Evolutionary conservation across 2,329 filamentous ascomycete genomes (phyloP).

Genomic region (Mollisia scopiformis): DNA sequence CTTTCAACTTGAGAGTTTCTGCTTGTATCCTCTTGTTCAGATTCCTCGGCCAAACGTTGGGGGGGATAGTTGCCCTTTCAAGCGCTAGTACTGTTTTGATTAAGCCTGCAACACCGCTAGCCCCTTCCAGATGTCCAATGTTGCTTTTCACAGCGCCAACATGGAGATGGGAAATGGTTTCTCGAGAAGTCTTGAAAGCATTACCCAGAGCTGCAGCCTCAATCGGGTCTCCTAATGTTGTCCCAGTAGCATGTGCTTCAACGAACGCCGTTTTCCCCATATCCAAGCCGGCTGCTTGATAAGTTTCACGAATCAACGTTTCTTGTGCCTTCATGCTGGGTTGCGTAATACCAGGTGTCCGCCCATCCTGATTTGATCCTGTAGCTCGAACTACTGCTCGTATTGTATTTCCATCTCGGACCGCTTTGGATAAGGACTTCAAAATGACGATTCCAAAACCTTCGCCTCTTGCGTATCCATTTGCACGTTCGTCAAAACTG

Average conservation of each 20-base stretch:
- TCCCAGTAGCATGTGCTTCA: constrained; percentile 28
- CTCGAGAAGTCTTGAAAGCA: background rate
- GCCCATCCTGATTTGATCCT: constrained; percentile 48
- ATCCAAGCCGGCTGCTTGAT: constrained; percentile 10
- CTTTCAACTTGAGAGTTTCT: constrained; percentile 37
- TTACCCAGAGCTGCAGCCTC: constrained; percentile 23
- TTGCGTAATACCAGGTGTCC: constrained; percentile 45
- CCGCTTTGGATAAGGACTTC: constrained; percentile 44
- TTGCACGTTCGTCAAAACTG: constrained; percentile 21
- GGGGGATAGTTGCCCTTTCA: constrained; percentile 40
- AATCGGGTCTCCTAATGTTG: constrained; percentile 25
- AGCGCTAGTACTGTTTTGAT: constrained; percentile 24
- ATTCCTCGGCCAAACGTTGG: constrained; percentile 19
- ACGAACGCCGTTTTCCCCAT: constrained; percentile 16
- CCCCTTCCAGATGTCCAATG: constrained; percentile 33
- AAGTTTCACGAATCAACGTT: constrained; percentile 9
- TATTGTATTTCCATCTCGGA: constrained; percentile 45
- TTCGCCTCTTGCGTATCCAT: constrained; percentile 50
- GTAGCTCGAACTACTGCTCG: constrained; percentile 45
- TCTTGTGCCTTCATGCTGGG: constrained; percentile 47
- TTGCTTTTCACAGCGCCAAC: constrained; percentile 32
- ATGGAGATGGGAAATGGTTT: background rate
- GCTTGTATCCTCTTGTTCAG: background rate
- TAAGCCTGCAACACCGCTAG: constrained; percentile 21
- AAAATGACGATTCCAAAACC: constrained; percentile 44